Evolutionary conservation across 148 eudicot species (phyloP).

Genomic region (Rhododendron ferrugineum): DNA sequence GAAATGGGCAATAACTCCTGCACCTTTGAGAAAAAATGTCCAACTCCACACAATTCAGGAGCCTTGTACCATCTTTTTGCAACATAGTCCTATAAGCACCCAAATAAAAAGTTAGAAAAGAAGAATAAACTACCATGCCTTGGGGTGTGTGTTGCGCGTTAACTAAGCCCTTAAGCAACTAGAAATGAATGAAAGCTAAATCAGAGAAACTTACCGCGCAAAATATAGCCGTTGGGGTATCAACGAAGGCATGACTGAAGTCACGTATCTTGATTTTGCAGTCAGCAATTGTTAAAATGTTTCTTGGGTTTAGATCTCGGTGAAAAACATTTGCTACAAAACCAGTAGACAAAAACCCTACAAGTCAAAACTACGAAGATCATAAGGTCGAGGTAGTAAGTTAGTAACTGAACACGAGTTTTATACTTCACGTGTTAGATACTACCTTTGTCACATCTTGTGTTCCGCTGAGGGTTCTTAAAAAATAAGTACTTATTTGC

Average conservation of each 20-base stretch:
- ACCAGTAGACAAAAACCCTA: neutral
- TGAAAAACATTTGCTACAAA: conserved; percentile 1
- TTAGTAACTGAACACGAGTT: neutral
- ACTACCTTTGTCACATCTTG: neutral
- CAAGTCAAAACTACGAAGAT: neutral
- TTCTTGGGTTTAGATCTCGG: neutral
- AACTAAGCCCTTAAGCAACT: neutral
- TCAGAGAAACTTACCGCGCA: neutral
- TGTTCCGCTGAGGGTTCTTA: too few relatives aligned
- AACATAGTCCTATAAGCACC: neutral
- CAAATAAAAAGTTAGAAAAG: neutral
- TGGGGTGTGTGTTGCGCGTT: neutral
- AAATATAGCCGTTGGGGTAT: neutral
- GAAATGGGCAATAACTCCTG: neutral
- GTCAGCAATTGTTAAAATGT: neutral
- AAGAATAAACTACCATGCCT: neutral
- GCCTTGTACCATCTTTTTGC: conserved; percentile 5
- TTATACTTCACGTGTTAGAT: neutral
- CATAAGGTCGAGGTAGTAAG: neutral
- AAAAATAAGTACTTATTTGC: too few relatives aligned
- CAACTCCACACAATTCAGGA: neutral
- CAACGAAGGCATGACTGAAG: neutral
- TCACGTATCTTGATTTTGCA: neutral
- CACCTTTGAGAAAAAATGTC: neutral
- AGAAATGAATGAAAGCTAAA: neutral